phyloP scores from a whole-genome alignment of 768 basidiomycete species.

The Leucocoprinus sp. region DNA sequence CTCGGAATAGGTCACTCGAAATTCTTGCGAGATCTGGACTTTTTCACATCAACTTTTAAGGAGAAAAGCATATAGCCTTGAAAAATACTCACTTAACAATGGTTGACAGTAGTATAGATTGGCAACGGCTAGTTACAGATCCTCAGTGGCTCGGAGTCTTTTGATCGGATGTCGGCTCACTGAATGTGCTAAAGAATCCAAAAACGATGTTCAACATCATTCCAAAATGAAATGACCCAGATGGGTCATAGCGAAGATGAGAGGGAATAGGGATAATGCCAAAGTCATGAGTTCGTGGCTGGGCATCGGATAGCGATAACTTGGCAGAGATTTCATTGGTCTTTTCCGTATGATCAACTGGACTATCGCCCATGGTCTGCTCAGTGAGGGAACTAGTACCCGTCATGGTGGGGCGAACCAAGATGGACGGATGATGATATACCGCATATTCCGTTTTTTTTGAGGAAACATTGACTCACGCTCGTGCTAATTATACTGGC shows the following conservation, averaged over 20 bases:
- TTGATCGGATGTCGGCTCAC: constrained; percentile 19
- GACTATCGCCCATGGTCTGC: constrained; percentile 1
- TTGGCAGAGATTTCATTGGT: neutral
- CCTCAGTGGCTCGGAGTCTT: neutral
- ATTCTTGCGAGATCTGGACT: constrained; percentile 34
- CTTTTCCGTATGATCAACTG: neutral
- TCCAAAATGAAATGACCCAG: constrained; percentile 45
- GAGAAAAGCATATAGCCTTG: neutral
- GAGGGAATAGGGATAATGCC: constrained; percentile 59
- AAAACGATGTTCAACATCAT: constrained; percentile 45
- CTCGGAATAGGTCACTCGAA: constrained; percentile 24
- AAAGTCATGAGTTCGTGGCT: constrained; percentile 37
- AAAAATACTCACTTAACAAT: constrained; percentile 46
- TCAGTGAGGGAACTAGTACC: constrained; percentile 8
- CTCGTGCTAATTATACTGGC: too few relatives aligned
- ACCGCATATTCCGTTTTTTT: neutral
- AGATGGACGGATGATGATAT: neutral
- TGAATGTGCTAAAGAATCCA: constrained; percentile 54
- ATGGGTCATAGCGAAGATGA: constrained; percentile 41
- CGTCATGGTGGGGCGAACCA: constrained; percentile 5
- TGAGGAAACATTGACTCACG: too few relatives aligned
- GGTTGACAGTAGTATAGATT: constrained; percentile 85
- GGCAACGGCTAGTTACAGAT: constrained; percentile 38
- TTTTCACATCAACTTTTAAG: neutral
- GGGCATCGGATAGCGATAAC: too few relatives aligned